phyloP scores from a whole-genome alignment of 129 eudicot species.

The Ambrosia artemisiifolia region DNA sequence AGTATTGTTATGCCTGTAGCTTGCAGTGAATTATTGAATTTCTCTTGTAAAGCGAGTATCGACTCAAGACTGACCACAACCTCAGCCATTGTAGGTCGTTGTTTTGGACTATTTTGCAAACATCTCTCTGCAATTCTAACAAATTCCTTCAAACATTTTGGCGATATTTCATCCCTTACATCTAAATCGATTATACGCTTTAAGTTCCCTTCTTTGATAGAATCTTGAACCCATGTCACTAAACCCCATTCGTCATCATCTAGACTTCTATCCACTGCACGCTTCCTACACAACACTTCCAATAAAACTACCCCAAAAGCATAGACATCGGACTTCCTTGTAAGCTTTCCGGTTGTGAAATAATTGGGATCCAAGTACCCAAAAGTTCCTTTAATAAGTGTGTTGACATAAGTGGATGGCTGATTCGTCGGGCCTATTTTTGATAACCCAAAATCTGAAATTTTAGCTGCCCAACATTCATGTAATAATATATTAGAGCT shows the following conservation, averaged over 20 bases:
- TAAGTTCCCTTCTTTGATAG: slow-evolving; percentile 24
- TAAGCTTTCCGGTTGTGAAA: slow-evolving; percentile 19
- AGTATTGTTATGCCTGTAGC: not conserved
- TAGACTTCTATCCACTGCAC: slow-evolving; percentile 19
- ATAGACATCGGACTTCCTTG: slow-evolving; percentile 30
- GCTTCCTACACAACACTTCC: slow-evolving; percentile 32
- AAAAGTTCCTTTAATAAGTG: slow-evolving; percentile 18
- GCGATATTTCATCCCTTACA: slow-evolving; percentile 19
- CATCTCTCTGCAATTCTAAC: slow-evolving; percentile 13
- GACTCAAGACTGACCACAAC: slow-evolving; percentile 19
- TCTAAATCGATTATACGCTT: slow-evolving; percentile 12
- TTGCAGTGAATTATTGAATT: not conserved
- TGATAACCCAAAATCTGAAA: slow-evolving; percentile 29
- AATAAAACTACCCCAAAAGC: slow-evolving; percentile 32
- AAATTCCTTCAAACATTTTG: slow-evolving; percentile 22
- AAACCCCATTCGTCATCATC: slow-evolving; percentile 29
- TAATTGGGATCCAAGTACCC: slow-evolving; percentile 28
- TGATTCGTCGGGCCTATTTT: slow-evolving; percentile 27
- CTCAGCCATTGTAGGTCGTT: slow-evolving; percentile 25
- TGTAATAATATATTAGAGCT: slow-evolving; percentile 23
- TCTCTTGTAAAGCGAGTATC: slow-evolving; percentile 7
- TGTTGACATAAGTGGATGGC: slow-evolving; percentile 22
- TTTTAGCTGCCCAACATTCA: slow-evolving; percentile 26
- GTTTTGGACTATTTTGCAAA: slow-evolving; percentile 15
- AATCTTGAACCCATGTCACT: slow-evolving; percentile 34